phyloP scores from a whole-genome alignment of 371 early-diverging fungal genomes.

The Agmasoma carcini region DNA sequence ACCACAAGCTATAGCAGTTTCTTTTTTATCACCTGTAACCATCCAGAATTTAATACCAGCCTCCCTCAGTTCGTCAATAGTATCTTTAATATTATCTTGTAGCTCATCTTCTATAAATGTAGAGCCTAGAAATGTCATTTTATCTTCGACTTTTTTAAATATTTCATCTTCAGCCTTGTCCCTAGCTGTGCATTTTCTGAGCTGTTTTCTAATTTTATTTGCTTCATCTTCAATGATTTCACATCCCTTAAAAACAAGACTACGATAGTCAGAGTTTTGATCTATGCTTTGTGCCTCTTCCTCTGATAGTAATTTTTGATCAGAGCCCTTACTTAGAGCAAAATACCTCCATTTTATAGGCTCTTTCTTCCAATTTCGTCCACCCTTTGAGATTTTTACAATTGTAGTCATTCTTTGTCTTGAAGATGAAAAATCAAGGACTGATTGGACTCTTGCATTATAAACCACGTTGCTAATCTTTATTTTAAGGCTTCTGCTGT shows the following conservation, averaged over 20 bases:
- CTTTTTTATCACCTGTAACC: conserved; percentile 93
- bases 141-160: background rate
- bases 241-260: conserved; percentile 67
- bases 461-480: conserved; percentile 16
- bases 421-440: conserved; percentile 46
- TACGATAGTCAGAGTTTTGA: conserved; percentile 65
- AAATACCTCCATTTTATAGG: conserved; percentile 14
- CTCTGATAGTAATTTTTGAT: conserved; percentile 53
- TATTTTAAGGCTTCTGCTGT: conserved; percentile 8
- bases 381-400: conserved; percentile 5
- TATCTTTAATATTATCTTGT: conserved; percentile 79
- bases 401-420: conserved; percentile 52
- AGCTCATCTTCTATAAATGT: conserved; percentile 92
- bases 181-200: background rate
- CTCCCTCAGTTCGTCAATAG: conserved; percentile 63
- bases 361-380: background rate
- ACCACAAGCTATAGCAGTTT: conserved; percentile 74
- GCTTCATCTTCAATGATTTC: conserved; percentile 61
- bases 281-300: background rate
- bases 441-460: conserved; percentile 12
- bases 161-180: background rate
- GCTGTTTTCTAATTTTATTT: conserved; percentile 30
- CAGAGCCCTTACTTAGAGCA: conserved; percentile 75
- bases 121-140: conserved; percentile 59
- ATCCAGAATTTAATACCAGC: conserved; percentile 95